Percentiles rank a stretch among this genome's conserved stretches.
These are phyloP conservation scores for Talaromyces sp. DNA, from an alignment of 2,329 filamentous ascomycete genomes.

Conservation along the genomic window DNA sequence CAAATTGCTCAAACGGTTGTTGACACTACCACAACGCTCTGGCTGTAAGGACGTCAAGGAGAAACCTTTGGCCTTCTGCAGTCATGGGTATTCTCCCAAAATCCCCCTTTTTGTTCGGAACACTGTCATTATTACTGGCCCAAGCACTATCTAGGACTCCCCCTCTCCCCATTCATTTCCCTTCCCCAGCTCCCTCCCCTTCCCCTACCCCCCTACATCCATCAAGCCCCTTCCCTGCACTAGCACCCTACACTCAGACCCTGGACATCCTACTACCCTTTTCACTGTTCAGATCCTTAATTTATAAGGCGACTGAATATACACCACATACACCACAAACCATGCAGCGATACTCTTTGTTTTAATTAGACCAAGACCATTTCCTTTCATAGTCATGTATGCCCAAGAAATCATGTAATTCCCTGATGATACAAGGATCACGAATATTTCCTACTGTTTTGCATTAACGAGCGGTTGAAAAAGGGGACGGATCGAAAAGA, in stretches of 20 bases:
- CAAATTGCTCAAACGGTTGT: not conserved
- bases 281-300: constrained; percentile 8
- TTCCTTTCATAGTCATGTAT: constrained; percentile 26
- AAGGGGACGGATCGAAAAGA: not conserved
- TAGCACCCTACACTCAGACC: constrained; percentile 5
- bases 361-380: constrained; percentile 32
- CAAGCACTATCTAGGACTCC: constrained; percentile 8
- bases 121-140: not conserved
- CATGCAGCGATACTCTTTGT: constrained; percentile 12
- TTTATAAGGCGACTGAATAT: constrained; percentile 4
- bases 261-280: constrained; percentile 3
- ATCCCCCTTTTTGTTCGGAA: not conserved
- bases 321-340: constrained; percentile 7
- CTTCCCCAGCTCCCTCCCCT: constrained; percentile 14
- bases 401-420: constrained; percentile 39
- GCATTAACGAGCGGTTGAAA: not conserved
- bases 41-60: not conserved
- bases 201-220: constrained; percentile 8
- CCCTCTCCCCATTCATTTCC: not conserved
- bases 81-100: not conserved
- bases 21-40: not conserved
- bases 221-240: constrained; percentile 4
- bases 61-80: not conserved
- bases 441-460: constrained; percentile 17
- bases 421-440: constrained; percentile 27